Percentiles rank a stretch among this genome's conserved stretches.
Evolutionary conservation across 257 asterid genomes (phyloP).

Genomic region (Oldenlandia corymbosa): DNA sequence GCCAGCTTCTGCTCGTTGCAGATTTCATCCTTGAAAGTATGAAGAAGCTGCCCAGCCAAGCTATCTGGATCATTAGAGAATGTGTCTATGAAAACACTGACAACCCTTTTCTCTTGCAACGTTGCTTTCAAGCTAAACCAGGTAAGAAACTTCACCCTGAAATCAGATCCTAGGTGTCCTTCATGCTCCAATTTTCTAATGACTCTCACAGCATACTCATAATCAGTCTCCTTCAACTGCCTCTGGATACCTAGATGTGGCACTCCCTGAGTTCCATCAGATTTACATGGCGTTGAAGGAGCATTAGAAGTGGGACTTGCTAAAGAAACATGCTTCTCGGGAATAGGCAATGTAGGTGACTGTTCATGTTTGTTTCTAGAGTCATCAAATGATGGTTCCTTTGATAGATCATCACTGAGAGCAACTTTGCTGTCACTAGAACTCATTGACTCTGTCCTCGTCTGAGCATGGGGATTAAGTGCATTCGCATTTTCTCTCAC

Average conservation of each 20-base stretch:
- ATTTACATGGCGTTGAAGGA: constrained; percentile 29
- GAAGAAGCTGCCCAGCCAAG: constrained; percentile 67
- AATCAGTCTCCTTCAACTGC: constrained; percentile 34
- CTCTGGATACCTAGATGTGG: constrained; percentile 7
- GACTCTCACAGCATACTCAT: constrained; percentile 70
- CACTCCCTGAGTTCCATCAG: constrained; percentile 24
- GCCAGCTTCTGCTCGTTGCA: constrained; percentile 38
- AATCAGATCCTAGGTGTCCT: constrained; percentile 52
- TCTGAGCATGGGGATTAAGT: constrained; percentile 12
- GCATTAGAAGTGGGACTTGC: constrained; percentile 26
- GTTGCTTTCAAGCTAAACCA: constrained; percentile 83
- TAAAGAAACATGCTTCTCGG: constrained; percentile 16
- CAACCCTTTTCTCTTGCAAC: constrained; percentile 51
- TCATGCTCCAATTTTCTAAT: constrained; percentile 65
- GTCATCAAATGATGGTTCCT: constrained; percentile 14
- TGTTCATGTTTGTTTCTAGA: constrained; percentile 19
- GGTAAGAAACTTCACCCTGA: constrained; percentile 70
- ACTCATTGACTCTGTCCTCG: constrained; percentile 30
- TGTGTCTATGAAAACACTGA: constrained; percentile 60
- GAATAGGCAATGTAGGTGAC: constrained; percentile 13
- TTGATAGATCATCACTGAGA: constrained; percentile 19
- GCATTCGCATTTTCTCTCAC: constrained; percentile 10
- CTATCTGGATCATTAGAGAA: constrained; percentile 57
- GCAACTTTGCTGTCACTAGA: constrained; percentile 30
- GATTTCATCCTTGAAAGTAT: constrained; percentile 53